phyloP scores from a whole-genome alignment of 257 asterid species.

The Solanum paucissectum region DNA sequence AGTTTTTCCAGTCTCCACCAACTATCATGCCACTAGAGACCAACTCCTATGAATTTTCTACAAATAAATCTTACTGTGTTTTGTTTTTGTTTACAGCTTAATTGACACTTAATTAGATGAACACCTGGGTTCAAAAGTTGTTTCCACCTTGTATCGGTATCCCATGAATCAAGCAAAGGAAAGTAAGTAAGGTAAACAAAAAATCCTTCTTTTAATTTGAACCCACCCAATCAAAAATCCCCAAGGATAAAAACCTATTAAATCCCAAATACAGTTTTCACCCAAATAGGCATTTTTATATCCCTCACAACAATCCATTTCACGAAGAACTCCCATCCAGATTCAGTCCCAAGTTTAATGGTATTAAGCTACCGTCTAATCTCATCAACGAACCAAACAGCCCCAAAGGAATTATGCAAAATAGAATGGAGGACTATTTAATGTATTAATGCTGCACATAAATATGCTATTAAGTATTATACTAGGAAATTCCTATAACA shows the following conservation, averaged over 20 bases:
- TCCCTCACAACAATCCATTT: not conserved
- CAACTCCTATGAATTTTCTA: not conserved
- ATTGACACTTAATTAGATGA: not conserved
- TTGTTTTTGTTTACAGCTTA: not conserved
- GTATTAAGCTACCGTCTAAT: not conserved
- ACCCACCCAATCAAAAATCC: not conserved
- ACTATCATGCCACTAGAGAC: not conserved
- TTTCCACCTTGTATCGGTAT: not conserved
- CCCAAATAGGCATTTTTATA: not conserved
- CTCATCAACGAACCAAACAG: not conserved
- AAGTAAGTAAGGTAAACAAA: not conserved
- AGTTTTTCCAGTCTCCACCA: not conserved
- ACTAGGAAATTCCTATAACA: not conserved
- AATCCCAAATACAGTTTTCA: not conserved
- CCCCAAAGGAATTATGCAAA: not conserved
- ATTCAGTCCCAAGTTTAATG: not conserved
- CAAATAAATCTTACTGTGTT: not conserved
- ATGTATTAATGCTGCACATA: not conserved
- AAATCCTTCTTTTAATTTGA: not conserved
- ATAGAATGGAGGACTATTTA: not conserved
- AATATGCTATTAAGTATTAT: not conserved
- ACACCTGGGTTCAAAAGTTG: not conserved
- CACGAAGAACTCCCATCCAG: not conserved
- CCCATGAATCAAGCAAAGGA: not conserved
- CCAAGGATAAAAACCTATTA: not conserved